Percentiles rank a stretch among this genome's conserved stretches.
phyloP scores from a whole-genome alignment of 306 rosid genomes.

The Lagenaria siceraria region DNA sequence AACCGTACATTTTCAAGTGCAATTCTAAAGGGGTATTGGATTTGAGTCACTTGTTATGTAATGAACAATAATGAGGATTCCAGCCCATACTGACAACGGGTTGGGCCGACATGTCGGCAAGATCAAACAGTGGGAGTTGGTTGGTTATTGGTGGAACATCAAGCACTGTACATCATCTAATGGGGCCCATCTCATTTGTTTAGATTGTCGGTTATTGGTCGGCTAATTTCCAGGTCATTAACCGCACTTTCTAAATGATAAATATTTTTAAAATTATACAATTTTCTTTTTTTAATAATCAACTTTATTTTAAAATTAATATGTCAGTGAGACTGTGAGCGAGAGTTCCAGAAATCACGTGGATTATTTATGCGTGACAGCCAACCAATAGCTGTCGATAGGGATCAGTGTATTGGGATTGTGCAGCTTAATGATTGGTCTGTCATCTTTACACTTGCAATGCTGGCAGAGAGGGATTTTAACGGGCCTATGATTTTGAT shows the following conservation, averaged over 20 bases:
- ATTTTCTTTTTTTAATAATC: no score
- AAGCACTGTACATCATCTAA: background rate
- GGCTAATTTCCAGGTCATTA: conserved; percentile 5
- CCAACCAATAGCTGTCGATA: conserved; percentile 4
- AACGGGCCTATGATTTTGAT: background rate
- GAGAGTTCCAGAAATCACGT: background rate
- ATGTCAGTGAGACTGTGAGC: conserved; percentile 2
- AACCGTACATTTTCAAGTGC: no score
- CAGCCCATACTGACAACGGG: conserved; percentile 9
- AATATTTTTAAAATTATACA: background rate
- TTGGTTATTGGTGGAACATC: background rate
- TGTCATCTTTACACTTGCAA: background rate
- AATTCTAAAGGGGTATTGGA: no score
- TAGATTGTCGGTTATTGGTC: conserved; percentile 7
- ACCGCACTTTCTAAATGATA: background rate
- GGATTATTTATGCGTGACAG: conserved; percentile 1
- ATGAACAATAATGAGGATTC: background rate
- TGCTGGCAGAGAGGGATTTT: background rate
- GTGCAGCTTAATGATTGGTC: conserved; percentile 3
- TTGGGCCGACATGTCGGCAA: conserved; percentile 4
- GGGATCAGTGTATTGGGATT: background rate
- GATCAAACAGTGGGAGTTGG: background rate
- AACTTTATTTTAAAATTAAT: no score
- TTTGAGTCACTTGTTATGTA: no score
- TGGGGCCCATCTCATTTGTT: conserved; percentile 1